Conservation (phyloP, 140 eudicot genomes). For the Oenanthe javanica region DNA sequence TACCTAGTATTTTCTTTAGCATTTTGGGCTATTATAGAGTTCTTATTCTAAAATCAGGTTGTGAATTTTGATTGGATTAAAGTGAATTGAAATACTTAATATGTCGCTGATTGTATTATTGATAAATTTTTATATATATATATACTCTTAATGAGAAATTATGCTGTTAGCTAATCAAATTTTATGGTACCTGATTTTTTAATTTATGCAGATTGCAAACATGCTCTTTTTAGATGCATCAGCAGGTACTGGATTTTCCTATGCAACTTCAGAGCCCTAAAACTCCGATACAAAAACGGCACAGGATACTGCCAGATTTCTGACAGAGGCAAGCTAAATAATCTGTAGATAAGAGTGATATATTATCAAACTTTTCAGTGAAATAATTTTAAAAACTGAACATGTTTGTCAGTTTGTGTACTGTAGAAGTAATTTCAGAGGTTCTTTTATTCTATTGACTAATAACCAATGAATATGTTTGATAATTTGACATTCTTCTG, state of each 20-base stretch:
- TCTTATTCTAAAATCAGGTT: not conserved
- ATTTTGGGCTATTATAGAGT: not conserved
- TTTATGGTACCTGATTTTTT: not conserved
- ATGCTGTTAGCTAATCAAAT: not conserved
- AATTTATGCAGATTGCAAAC: constrained; percentile 41
- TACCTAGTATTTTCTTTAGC: not conserved
- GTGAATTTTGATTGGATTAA: constrained; percentile 15
- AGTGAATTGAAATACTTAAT: not conserved
- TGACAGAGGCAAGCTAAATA: constrained; percentile 4
- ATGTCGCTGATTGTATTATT: not conserved
- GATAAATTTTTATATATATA: no score
- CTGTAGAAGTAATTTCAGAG: not conserved
- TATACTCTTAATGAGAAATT: not conserved
- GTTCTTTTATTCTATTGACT: not conserved
- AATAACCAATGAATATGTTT: not conserved
- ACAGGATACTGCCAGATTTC: not conserved
- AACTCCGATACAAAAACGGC: not conserved
- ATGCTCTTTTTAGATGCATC: constrained; percentile 64
- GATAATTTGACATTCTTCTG: not conserved
- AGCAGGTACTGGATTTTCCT: constrained; percentile 41
- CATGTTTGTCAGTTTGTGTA: not conserved
- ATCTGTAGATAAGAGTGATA: not conserved
- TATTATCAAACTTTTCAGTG: not conserved
- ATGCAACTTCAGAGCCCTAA: not conserved
- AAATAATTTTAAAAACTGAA: not conserved